Percentiles rank a stretch among this genome's conserved stretches.
Evolutionary conservation across 1,284 basidiomycete species (phyloP).

Genomic region (Pholiota adiposa): DNA sequence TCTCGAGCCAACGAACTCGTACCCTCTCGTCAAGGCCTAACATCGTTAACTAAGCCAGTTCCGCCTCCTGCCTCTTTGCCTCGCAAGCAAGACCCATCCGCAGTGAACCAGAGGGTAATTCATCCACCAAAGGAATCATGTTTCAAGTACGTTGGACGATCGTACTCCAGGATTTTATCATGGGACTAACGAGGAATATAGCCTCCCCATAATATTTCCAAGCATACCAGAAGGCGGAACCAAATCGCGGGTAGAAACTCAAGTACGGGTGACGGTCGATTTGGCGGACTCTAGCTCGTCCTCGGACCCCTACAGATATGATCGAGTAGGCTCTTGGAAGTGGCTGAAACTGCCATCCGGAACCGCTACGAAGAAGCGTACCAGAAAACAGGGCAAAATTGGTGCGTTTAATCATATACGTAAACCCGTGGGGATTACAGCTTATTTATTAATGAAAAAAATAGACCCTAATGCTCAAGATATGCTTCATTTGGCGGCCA

Average conservation of each 20-base stretch:
- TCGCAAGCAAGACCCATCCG: conserved; percentile 55
- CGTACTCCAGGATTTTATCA: conserved; percentile 3
- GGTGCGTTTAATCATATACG: conserved; percentile 46
- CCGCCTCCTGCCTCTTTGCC: conserved; percentile 61
- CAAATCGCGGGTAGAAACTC: conserved; percentile 95
- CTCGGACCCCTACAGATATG: conserved; percentile 65
- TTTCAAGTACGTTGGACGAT: conserved; percentile 58
- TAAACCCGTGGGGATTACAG: conserved; percentile 12
- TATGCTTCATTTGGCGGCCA: conserved; percentile 69
- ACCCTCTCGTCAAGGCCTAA: conserved; percentile 36
- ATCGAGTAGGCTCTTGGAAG: conserved; percentile 82
- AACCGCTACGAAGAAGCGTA: conserved; percentile 81
- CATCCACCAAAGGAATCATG: conserved; percentile 74
- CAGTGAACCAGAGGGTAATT: conserved; percentile 59
- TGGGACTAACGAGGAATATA: conserved; percentile 32
- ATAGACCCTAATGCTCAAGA: conserved; percentile 75
- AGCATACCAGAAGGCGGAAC: conserved; percentile 84
- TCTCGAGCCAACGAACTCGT: conserved; percentile 37
- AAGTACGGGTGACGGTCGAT: conserved; percentile 82
- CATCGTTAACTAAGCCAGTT: conserved; percentile 53
- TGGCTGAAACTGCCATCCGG: conserved; percentile 80
- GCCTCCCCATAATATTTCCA: conserved; percentile 80
- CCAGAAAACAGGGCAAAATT: conserved; percentile 86
- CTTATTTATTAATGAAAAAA: conserved; percentile 31
- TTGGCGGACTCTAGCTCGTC: conserved; percentile 70